Percentiles rank a stretch among this genome's conserved stretches.
Evolutionary conservation across 1,284 basidiomycete genomes (phyloP).

Genomic region (Tilletia setariae): DNA sequence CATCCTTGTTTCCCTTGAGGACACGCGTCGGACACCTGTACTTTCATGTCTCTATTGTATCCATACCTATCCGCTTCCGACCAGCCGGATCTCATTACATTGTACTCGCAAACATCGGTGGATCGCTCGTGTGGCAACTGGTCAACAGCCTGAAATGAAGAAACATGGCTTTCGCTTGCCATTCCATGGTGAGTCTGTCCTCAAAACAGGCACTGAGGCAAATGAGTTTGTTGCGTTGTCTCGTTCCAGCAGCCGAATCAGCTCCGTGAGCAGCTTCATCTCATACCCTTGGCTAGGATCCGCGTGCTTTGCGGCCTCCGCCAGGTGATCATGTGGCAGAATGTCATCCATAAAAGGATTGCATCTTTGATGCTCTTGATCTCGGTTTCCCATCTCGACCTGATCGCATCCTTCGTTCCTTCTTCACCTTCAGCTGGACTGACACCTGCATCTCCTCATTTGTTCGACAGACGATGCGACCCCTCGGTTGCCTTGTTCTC

Average conservation of each 20-base stretch:
- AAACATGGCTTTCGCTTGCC: too few species aligned
- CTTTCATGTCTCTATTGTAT: neutral
- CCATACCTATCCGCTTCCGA: neutral
- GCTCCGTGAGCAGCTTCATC: neutral
- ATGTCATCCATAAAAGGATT: neutral
- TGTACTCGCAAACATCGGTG: neutral
- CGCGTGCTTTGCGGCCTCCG: neutral
- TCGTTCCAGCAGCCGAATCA: neutral
- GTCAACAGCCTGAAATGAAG: too few species aligned
- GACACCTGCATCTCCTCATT: neutral
- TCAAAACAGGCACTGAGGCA: too few species aligned
- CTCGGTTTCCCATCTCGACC: neutral
- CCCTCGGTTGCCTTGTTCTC: neutral
- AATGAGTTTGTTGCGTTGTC: neutral
- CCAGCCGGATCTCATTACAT: neutral
- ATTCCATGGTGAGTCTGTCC: too few species aligned
- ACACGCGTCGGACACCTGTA: neutral
- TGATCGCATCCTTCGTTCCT: neutral
- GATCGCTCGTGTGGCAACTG: neutral
- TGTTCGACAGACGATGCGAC: neutral
- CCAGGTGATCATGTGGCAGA: neutral
- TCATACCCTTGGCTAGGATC: too few species aligned
- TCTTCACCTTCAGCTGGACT: constrained; percentile 4
- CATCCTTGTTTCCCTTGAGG: neutral
- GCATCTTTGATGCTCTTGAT: neutral